These are phyloP conservation scores for Kondoa malvinella DNA, from an alignment of 768 basidiomycete genomes.

Conservation along the genomic window DNA sequence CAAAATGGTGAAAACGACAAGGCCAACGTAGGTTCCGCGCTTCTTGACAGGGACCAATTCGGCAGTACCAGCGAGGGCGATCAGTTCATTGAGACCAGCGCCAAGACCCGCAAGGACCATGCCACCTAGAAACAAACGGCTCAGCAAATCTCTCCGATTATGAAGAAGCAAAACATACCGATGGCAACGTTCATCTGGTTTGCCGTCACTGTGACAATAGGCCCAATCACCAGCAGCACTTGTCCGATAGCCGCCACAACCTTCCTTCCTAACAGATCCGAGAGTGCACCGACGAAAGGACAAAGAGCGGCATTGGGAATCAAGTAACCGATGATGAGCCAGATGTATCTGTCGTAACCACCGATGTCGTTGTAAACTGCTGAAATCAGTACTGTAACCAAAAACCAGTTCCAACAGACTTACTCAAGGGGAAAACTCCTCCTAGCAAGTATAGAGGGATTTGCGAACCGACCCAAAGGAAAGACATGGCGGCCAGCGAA, in stretches of 20 bases:
- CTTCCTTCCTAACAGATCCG: neutral
- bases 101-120: neutral
- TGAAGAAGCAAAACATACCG: neutral
- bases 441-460: neutral
- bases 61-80: neutral
- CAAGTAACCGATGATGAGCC: neutral
- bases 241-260: neutral
- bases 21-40: neutral
- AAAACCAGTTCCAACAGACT: neutral
- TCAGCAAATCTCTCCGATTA: neutral
- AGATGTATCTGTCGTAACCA: neutral
- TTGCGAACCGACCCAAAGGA: neutral
- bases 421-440: neutral
- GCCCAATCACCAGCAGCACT: neutral
- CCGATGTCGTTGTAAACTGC: neutral
- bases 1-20: neutral
- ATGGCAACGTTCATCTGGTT: neutral
- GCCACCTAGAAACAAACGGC: neutral
- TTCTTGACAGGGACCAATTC: neutral
- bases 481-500: neutral
- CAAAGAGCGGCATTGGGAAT: neutral
- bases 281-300: neutral
- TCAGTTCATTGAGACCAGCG: neutral
- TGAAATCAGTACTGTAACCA: neutral
- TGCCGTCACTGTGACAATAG: neutral